Percentiles rank a stretch among this genome's conserved stretches.
phyloP scores from a whole-genome alignment of 331 rosid genomes.

The Ulmus americana region DNA sequence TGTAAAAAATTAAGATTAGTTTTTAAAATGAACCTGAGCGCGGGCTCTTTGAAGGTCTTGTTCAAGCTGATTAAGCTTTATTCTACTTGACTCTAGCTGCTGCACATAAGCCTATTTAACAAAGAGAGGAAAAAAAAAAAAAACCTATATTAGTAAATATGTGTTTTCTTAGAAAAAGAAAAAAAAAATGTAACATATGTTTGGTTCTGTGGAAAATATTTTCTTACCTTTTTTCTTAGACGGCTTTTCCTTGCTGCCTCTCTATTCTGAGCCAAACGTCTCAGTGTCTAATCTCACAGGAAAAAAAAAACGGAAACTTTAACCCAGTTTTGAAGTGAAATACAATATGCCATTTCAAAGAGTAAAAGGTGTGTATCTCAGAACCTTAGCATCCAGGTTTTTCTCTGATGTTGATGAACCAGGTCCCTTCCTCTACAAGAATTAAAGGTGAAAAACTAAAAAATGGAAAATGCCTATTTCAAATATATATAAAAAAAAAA shows the following conservation, averaged over 20 bases:
- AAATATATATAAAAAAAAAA: background rate
- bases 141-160: background rate
- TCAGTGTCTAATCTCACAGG: constrained; percentile 44
- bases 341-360: background rate
- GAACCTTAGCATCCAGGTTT: constrained; percentile 86
- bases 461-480: background rate
- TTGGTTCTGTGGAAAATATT: constrained; percentile 1
- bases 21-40: constrained; percentile 49
- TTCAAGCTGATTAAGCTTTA: constrained; percentile 78
- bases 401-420: constrained; percentile 70
- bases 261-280: constrained; percentile 94
- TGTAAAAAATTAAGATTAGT: background rate
- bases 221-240: constrained; percentile 71
- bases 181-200: background rate
- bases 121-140: constrained; percentile 2
- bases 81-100: constrained; percentile 81
- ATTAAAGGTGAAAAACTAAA: background rate
- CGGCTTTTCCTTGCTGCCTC: constrained; percentile 99
- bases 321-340: background rate
- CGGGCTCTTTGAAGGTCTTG: constrained; percentile 93
- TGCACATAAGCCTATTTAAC: constrained; percentile 79
- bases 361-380: background rate
- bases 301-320: background rate
- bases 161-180: background rate
- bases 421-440: constrained; percentile 66